Conservation (phyloP, 2,329 filamentous ascomycete genomes). For the Scopulariopsis brevicaulis region DNA sequence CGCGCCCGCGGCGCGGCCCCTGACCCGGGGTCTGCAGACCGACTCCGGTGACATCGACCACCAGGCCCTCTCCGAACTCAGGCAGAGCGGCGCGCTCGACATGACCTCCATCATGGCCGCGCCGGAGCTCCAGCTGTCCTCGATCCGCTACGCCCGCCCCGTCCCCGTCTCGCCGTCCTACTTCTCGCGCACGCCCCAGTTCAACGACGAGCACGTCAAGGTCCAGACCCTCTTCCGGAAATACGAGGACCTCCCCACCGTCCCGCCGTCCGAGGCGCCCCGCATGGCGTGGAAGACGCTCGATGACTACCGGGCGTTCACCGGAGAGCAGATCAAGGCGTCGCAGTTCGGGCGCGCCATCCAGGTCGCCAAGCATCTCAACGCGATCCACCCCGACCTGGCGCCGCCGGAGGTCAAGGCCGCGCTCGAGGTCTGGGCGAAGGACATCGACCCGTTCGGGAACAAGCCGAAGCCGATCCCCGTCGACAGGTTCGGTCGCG, state of each 20-base stretch:
- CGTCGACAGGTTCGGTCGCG: constrained; percentile 68
- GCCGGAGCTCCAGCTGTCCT: constrained; percentile 5
- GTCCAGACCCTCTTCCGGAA: constrained; percentile 62
- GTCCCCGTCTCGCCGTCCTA: constrained; percentile 86
- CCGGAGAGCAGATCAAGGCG: constrained; percentile 62
- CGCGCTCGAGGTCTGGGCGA: constrained; percentile 59
- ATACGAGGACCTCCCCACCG: constrained; percentile 61
- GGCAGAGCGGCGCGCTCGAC: constrained; percentile 2
- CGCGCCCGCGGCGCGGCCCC: not conserved
- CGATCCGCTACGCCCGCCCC: constrained; percentile 51
- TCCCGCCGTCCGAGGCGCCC: constrained; percentile 54
- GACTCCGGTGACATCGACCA: not conserved
- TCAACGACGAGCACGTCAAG: constrained; percentile 73
- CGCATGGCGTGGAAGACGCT: constrained; percentile 73
- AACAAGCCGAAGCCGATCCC: constrained; percentile 50
- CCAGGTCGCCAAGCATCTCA: constrained; percentile 64
- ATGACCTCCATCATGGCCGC: constrained; percentile 8
- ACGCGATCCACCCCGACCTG: constrained; percentile 72
- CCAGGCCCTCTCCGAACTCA: not conserved
- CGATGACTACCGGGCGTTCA: constrained; percentile 58
- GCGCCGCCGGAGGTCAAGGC: constrained; percentile 58
- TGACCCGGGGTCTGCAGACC: constrained; percentile 1
- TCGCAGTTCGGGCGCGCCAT: constrained; percentile 72
- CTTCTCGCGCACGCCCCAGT: constrained; percentile 75
- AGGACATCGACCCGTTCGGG: constrained; percentile 60